These are phyloP conservation scores for Alternaria gaisen DNA, from an alignment of 2,329 filamentous ascomycete species.

Conservation along the genomic window DNA sequence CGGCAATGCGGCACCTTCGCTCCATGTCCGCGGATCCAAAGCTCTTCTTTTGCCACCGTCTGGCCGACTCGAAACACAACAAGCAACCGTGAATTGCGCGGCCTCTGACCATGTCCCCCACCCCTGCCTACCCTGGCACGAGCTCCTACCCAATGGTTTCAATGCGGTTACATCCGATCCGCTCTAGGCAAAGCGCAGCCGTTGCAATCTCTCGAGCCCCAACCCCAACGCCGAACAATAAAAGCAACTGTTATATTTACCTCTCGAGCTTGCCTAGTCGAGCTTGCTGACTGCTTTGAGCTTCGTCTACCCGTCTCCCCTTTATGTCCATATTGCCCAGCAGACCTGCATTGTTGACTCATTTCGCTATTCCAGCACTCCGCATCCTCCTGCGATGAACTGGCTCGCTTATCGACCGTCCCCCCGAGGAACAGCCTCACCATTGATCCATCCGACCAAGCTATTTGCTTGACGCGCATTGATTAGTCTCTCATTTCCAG, in stretches of 20 bases:
- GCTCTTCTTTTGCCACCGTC: constrained; percentile 3
- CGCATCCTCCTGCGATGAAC: constrained; percentile 1
- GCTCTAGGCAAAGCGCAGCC: constrained; percentile 15
- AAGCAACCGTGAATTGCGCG: constrained; percentile 22
- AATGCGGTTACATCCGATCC: constrained; percentile 17
- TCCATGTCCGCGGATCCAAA: background rate
- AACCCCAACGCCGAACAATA: constrained; percentile 12
- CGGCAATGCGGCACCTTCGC: constrained; percentile 5
- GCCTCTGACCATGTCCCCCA: constrained; percentile 8
- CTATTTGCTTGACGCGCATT: constrained; percentile 16
- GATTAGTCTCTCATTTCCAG: constrained; percentile 22
- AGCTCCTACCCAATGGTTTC: constrained; percentile 14
- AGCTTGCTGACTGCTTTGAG: background rate
- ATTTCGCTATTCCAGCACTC: background rate
- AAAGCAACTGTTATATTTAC: constrained; percentile 10
- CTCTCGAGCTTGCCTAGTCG: background rate
- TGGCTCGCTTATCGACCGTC: constrained; percentile 21
- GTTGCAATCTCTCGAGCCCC: constrained; percentile 14
- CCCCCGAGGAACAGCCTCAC: constrained; percentile 19
- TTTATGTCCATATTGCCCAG: constrained; percentile 1
- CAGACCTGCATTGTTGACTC: constrained; percentile 7
- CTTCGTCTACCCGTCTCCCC: constrained; percentile 7
- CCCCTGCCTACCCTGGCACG: constrained; percentile 11
- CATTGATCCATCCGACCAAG: constrained; percentile 18
- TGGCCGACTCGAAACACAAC: constrained; percentile 15